Conservation (phyloP, 2,329 filamentous ascomycete species). For the Penicillium frequentans region DNA sequence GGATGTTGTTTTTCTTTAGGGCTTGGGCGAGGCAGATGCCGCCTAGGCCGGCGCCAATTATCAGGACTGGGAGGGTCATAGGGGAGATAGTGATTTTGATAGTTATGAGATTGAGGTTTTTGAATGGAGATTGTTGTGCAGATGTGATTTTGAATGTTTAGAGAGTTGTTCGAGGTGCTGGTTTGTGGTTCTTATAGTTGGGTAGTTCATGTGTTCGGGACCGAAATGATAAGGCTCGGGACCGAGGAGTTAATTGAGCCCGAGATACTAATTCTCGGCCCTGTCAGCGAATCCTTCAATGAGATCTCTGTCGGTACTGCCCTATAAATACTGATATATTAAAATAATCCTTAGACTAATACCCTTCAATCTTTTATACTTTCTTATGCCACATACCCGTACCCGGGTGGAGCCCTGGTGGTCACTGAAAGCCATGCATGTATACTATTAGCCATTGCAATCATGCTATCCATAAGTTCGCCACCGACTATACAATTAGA, state of each 20-base stretch:
- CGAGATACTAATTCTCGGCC: neutral
- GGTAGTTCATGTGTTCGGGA: neutral
- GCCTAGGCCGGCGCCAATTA: slow-evolving; percentile 38
- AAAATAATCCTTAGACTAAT: accelerated
- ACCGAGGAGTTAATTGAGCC: slow-evolving; percentile 14
- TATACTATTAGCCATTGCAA: no score
- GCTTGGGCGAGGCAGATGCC: slow-evolving; percentile 39
- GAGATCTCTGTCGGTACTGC: no score
- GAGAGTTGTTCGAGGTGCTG: neutral
- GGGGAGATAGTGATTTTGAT: neutral
- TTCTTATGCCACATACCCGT: no score
- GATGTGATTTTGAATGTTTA: neutral
- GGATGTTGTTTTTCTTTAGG: slow-evolving; percentile 33
- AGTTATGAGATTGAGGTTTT: neutral
- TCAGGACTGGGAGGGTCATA: slow-evolving; percentile 29
- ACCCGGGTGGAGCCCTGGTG: no score
- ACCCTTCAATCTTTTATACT: no score
- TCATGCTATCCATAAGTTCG: no score
- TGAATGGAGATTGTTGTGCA: neutral
- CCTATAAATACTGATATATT: no score
- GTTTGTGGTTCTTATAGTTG: neutral
- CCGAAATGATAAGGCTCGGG: slow-evolving; percentile 8
- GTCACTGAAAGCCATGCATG: no score
- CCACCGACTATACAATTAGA: no score
- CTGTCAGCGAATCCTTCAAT: neutral